Conservation (phyloP, 2,329 filamentous ascomycete species). For the Paecilomyces fulvus region DNA sequence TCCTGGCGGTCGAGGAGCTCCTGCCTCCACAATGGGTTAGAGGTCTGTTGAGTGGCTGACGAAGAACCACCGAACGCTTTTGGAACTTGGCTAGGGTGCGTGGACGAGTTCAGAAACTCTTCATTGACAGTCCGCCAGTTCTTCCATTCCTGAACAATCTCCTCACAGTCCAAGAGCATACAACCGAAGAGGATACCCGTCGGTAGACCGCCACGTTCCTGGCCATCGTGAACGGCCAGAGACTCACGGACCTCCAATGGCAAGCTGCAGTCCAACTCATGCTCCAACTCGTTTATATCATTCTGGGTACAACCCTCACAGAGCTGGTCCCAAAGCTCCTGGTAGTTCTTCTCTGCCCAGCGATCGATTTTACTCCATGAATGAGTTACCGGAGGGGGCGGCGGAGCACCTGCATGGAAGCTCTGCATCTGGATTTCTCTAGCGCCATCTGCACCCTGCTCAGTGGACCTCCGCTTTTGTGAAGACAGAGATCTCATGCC, state of each 20-base stretch:
- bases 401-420: slow-evolving; percentile 84
- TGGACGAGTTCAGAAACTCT: slow-evolving; percentile 63
- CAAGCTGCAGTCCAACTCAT: slow-evolving; percentile 87
- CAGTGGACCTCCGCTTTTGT: slow-evolving; percentile 50
- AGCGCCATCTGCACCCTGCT: slow-evolving; percentile 57
- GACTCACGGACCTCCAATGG: slow-evolving; percentile 92
- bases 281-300: slow-evolving; percentile 93
- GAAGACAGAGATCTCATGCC: slow-evolving; percentile 75
- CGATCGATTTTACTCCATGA: slow-evolving; percentile 91
- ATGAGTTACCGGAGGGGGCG: slow-evolving; percentile 76
- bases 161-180: slow-evolving; percentile 96
- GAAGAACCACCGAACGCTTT: slow-evolving; percentile 63
- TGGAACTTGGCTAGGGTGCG: slow-evolving; percentile 51
- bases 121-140: slow-evolving; percentile 93
- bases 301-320: slow-evolving; percentile 88
- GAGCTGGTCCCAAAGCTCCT: slow-evolving; percentile 86
- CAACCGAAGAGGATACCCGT: slow-evolving; percentile 88
- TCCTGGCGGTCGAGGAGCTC: slow-evolving; percentile 78
- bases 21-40: slow-evolving; percentile 68
- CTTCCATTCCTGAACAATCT: slow-evolving; percentile 95
- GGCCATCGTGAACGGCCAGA: slow-evolving; percentile 84
- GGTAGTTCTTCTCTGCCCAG: slow-evolving; percentile 93
- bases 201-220: slow-evolving; percentile 83
- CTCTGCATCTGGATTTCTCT: slow-evolving; percentile 95
- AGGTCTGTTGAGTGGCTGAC: slow-evolving; percentile 46